These are phyloP conservation scores for Yamadazyma jaroonii DNA, from an alignment of 1,139 yeast species.

Conservation along the genomic window DNA sequence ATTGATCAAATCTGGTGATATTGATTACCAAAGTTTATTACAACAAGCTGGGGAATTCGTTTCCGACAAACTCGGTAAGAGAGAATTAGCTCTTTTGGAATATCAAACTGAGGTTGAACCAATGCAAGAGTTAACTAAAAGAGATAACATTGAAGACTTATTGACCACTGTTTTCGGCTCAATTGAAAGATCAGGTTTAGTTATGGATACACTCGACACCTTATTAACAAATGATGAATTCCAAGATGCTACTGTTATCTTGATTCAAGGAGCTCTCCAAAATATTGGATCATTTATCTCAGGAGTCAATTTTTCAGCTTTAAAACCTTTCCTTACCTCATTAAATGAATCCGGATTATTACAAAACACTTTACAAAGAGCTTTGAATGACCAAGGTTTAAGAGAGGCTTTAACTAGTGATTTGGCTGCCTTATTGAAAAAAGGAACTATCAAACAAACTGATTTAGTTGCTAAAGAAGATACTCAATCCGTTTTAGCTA, in stretches of 20 bases:
- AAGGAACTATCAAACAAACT: slow-evolving; percentile 13
- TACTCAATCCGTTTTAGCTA: slow-evolving; percentile 9
- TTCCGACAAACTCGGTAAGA: slow-evolving; percentile 6
- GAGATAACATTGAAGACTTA: slow-evolving; percentile 35
- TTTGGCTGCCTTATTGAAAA: slow-evolving; percentile 17
- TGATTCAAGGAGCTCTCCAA: slow-evolving; percentile 25
- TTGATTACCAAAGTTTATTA: slow-evolving; percentile 19
- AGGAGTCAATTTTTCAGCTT: slow-evolving; percentile 18
- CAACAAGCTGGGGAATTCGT: slow-evolving; percentile 17
- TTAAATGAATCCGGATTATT: slow-evolving; percentile 27
- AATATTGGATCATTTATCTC: slow-evolving; percentile 19
- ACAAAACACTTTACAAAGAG: slow-evolving; percentile 22
- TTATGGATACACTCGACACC: slow-evolving; percentile 24
- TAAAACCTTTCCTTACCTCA: slow-evolving; percentile 22
- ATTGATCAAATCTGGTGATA: slow-evolving; percentile 19
- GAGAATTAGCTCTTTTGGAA: slow-evolving; percentile 1
- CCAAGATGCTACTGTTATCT: slow-evolving; percentile 24
- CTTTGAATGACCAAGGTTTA: slow-evolving; percentile 25
- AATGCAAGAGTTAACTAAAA: slow-evolving; percentile 16
- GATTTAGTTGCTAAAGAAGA: slow-evolving; percentile 18
- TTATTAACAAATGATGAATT: slow-evolving; percentile 27
- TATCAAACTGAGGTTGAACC: no score
- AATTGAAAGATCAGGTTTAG: slow-evolving; percentile 27
- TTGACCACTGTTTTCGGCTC: slow-evolving; percentile 30
- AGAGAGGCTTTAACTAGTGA: slow-evolving; percentile 22